phyloP scores from a whole-genome alignment of 139 green algal genomes.

The Chlorella sp. region DNA sequence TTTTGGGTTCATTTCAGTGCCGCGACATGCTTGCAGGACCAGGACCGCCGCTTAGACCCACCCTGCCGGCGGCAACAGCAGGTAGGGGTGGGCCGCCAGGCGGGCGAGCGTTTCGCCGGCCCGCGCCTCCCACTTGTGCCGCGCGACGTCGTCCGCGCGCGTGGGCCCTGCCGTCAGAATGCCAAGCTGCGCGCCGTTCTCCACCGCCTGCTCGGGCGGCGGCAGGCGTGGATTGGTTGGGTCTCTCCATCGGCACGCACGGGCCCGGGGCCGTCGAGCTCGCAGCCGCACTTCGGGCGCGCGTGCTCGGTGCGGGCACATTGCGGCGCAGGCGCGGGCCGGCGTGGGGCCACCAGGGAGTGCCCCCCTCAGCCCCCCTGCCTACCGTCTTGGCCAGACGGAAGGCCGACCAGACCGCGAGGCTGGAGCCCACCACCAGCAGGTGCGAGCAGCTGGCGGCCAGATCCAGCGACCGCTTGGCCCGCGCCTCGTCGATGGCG shows the following conservation, averaged over 20 bases:
- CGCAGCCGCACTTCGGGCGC: no score
- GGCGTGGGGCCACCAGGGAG: no score
- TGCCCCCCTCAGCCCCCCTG: no score
- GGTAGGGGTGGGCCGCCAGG: conserved; percentile 31
- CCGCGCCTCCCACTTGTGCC: conserved; percentile 73
- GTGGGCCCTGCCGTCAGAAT: conserved; percentile 78
- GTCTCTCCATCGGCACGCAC: no score
- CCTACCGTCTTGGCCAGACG: conserved; percentile 73
- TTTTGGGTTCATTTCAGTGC: no score
- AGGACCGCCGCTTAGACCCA: no score
- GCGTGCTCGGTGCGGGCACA: no score
- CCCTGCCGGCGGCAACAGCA: conserved; percentile 23
- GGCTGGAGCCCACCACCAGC: conserved; percentile 69
- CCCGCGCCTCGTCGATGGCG: conserved; percentile 48
- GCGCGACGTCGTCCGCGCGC: conserved; percentile 69
- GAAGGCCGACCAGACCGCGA: conserved; percentile 81
- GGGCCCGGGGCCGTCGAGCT: no score
- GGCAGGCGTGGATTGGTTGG: no score
- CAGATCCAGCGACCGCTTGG: conserved; percentile 35
- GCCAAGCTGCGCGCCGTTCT: conserved; percentile 51
- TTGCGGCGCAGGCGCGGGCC: no score
- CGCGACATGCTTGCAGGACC: neutral
- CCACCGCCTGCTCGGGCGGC: no score
- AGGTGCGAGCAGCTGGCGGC: conserved; percentile 42
- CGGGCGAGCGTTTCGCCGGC: conserved; percentile 70